Evolutionary conservation across 192 early-diverging fungal species (phyloP).

Genomic region (Coemansia sp.): DNA sequence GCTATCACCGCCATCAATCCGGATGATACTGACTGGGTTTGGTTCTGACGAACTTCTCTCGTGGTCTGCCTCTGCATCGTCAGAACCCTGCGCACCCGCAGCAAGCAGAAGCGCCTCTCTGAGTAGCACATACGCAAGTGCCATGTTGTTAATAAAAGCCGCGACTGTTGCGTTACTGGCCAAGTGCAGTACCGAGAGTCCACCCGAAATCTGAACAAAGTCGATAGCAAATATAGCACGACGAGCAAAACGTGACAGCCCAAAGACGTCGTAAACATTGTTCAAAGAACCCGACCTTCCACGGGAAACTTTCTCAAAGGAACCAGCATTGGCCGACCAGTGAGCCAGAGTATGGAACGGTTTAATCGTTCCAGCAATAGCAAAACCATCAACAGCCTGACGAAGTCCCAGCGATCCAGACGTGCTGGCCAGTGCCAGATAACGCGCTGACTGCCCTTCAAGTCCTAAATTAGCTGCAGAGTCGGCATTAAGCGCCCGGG

Average conservation of each 20-base stretch:
- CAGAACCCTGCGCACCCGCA: background rate
- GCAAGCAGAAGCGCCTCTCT: constrained; percentile 26
- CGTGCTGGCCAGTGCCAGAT: constrained; percentile 10
- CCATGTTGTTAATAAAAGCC: constrained; percentile 18
- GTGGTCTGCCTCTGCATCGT: background rate
- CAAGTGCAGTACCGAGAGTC: background rate
- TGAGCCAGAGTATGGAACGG: constrained; percentile 38
- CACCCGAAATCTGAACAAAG: constrained; percentile 18
- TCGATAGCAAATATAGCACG: constrained; percentile 33
- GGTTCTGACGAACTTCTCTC: background rate
- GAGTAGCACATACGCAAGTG: constrained; percentile 39
- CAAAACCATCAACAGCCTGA: constrained; percentile 19
- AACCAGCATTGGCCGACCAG: constrained; percentile 14
- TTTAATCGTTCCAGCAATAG: background rate
- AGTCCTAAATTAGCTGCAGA: constrained; percentile 1
- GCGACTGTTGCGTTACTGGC: background rate
- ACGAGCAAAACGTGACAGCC: constrained; percentile 33
- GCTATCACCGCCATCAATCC: constrained; percentile 6
- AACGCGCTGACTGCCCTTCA: background rate
- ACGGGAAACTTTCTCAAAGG: too few relatives aligned
- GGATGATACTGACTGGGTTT: constrained; percentile 9
- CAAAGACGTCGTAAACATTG: constrained; percentile 15
- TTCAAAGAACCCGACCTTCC: too few relatives aligned
- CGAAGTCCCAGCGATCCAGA: constrained; percentile 27
- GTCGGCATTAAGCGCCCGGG: constrained; percentile 7